These are phyloP conservation scores for Ilyonectria sp. DNA, from an alignment of 2,329 filamentous ascomycete genomes.

Conservation along the genomic window DNA sequence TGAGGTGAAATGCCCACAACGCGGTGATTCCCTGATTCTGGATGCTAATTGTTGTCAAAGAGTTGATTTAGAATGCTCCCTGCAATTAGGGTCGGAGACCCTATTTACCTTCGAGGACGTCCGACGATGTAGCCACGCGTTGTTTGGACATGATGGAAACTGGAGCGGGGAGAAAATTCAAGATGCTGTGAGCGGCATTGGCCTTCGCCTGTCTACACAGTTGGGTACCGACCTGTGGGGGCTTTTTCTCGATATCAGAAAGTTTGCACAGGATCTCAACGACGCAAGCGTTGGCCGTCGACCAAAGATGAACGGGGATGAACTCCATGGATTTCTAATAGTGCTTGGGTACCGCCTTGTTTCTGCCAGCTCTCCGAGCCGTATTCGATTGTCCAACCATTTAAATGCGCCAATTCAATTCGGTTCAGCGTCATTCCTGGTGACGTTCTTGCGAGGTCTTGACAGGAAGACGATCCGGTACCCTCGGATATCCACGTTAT, in stretches of 20 bases:
- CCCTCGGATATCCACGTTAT: too few species aligned
- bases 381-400: neutral
- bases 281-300: conserved; percentile 5
- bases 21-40: neutral
- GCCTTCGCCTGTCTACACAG: neutral
- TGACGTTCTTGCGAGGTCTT: conserved; percentile 2
- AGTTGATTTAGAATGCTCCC: conserved; percentile 28
- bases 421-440: conserved; percentile 6
- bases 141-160: neutral
- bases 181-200: neutral
- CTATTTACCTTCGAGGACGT: conserved; percentile 16
- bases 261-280: conserved; percentile 15
- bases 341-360: conserved; percentile 28
- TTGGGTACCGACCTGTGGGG: neutral
- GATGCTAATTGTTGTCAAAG: neutral
- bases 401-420: conserved; percentile 16
- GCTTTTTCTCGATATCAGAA: conserved; percentile 19
- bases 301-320: conserved; percentile 19
- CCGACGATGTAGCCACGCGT: neutral
- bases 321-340: conserved; percentile 20
- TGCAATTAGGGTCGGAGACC: conserved; percentile 21
- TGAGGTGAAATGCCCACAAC: conserved; percentile 5
- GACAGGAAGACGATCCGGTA: too few species aligned
- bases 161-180: neutral
- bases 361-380: conserved; percentile 1